Conservation (phyloP, 345 rosid species). For the Populus davidiana region DNA sequence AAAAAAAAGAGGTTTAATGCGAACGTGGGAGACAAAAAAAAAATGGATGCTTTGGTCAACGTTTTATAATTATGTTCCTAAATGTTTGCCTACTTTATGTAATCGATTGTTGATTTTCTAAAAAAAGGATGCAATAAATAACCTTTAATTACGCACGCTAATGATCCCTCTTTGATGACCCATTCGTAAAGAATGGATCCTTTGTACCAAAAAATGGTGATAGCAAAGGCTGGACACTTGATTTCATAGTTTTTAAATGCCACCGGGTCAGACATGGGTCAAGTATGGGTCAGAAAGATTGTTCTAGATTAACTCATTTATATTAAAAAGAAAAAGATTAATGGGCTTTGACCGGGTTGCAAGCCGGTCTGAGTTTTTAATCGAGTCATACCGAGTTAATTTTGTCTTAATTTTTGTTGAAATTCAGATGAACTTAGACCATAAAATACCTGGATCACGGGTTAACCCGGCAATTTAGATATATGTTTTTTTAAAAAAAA, state of each 20-base stretch:
- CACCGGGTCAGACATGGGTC: no score
- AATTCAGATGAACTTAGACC: no score
- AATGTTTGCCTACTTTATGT: background rate
- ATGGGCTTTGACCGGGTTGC: no score
- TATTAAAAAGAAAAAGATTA: no score
- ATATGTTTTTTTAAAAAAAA: no score
- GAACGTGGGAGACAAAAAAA: background rate
- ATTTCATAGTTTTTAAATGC: no score
- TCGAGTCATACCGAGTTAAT: rapidly evolving
- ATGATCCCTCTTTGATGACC: background rate
- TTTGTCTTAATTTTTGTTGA: no score
- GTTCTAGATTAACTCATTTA: no score
- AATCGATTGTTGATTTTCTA: background rate
- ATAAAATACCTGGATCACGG: no score
- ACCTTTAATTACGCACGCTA: background rate
- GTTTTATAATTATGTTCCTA: background rate
- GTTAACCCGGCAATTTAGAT: no score
- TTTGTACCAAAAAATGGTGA: background rate
- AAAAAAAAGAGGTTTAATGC: background rate
- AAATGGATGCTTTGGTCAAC: background rate
- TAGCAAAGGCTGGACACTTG: background rate
- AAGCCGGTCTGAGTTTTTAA: no score
- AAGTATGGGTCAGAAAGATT: no score
- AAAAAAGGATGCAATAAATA: background rate
- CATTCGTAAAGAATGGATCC: background rate